Evolutionary conservation across 805 yeast genomes (phyloP), one percentile per base, ranked within the genome.

Genomic region (Candida multigemmis): DNA sequence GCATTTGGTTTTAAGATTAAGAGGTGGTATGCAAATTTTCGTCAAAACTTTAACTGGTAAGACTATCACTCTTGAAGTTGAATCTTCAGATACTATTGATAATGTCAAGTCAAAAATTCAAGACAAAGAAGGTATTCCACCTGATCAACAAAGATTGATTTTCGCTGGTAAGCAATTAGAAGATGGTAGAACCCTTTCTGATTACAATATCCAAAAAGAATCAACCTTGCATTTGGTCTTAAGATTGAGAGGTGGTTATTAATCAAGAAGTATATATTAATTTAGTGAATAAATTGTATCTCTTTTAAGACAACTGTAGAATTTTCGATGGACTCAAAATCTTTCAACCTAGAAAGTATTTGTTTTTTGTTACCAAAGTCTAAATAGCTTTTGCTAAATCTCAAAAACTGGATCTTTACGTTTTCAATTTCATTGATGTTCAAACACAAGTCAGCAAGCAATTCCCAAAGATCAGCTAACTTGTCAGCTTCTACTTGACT

Each of bases 201-300:
- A 86, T 71, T 85, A 86, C 87, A 86, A 86, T 81, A 85, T 85
- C 65, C 94, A 84, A 69, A 86, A 86, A 74, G 96, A 85, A 68
- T 84, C 94, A 40, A 86, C 95, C 36, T 65, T 85, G 31, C 95
- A 86, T 65, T 77, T 87, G 69, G 96, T 87, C 45, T 71, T 87
- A 45, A 84, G 96, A 75, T 80, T 87, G 64, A 82, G 96, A 74
- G 96, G 96, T 72, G 95, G 94, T 70, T n/a, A n/a, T n/a, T n/a
- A n/a, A n/a, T n/a, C n/a, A n/a, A n/a, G n/a, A 23, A 30, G 26
- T 32, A 40, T 32, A 27, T 30, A 17, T 23, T 19, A n/a, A n/a
- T n/a, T n/a, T n/a, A n/a, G n/a, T n/a, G n/a, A n/a, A n/a, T n/a
- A n/a, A 12, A 23, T 22, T 16, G 48, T 44, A 38, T 46, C 50